Evolutionary conservation across 306 rosid genomes (phyloP), one percentile per base, ranked within the genome.

Genomic region (Ormosia semicastrata): DNA sequence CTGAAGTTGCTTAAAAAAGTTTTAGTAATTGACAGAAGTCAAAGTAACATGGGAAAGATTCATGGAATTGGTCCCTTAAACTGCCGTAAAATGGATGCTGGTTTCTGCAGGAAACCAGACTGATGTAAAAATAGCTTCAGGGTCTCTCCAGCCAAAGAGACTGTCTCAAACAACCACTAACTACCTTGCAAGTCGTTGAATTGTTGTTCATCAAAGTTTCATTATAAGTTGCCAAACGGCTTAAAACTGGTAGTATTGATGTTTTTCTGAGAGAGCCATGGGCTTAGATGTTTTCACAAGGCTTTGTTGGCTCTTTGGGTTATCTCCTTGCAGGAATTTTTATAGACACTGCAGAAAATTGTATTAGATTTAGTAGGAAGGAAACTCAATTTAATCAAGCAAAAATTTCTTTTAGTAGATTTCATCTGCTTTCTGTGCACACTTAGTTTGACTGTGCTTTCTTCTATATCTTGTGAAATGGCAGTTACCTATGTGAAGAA

Each of bases 401-500:
- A 67, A 49, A 84, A 66, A 5, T 34, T 75, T 47, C 30, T 67
- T 37, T 41, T 10, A 13, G 70, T 76, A 74, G 57, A 62, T 57
- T 59, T 65, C 36, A 44, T 46, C 67, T 78, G 39, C 70, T 76
- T 76, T 58, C 41, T 72, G 34, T 46, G n/a, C 72, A 14, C 69
- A 3, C 53, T 5, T 52, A 66, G 17, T 79, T 80, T 78, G 80
- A 72, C 52, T 8, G 40, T 67, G 32, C 47, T 78, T 79, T 79
- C 13, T 46, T 80, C 39, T 46, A 33, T 66, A 12, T 76, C 14
- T 53, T 65, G 36, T 62, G 76, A 34, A 50, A 80, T 82, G 86
- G 46, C 83, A 90, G 97, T 80, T 92, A 90, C 84, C 90, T 90
- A 17, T 83, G 83, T 79, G 97, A 92, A 86, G 97, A 92, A 86